Percentiles rank a stretch among this genome's conserved stretches.
These are phyloP conservation scores for Ormosia emarginata DNA, from an alignment of 306 rosid genomes.

Conservation along the genomic window DNA sequence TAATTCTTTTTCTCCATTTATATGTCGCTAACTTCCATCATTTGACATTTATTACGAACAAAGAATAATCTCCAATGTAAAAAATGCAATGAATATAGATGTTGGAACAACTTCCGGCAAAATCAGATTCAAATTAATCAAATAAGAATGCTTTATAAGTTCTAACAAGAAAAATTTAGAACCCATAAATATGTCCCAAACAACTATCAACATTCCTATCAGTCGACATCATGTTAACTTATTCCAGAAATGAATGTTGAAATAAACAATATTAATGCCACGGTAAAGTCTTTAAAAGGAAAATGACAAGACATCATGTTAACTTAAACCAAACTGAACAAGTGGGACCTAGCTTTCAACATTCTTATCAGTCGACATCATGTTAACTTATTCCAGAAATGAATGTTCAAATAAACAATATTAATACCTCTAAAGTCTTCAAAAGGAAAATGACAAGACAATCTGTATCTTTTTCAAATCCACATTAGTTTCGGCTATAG, in stretches of 20 bases:
- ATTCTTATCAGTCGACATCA: background rate
- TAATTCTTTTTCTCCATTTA: too few species aligned
- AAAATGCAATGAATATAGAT: background rate
- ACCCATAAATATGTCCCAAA: background rate
- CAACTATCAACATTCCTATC: background rate
- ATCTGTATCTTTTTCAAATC: background rate
- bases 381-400: conserved; percentile 24
- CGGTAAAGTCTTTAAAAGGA: background rate
- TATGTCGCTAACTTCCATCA: too few species aligned
- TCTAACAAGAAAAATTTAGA: background rate
- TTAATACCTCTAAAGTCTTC: background rate
- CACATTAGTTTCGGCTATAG: background rate
- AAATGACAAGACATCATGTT: background rate
- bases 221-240: background rate
- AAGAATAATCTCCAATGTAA: background rate
- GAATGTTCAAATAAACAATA: conserved; percentile 4
- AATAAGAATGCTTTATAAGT: background rate
- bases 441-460: conserved; percentile 5
- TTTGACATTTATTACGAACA: too few species aligned
- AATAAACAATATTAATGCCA: background rate
- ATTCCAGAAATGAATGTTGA: conserved; percentile 22
- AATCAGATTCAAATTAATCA: background rate
- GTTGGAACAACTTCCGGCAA: background rate
- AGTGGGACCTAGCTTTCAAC: background rate
- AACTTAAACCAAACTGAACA: background rate